Conservation (phyloP, 2,329 filamentous ascomycete genomes). For the Hypoxylon sp. region DNA sequence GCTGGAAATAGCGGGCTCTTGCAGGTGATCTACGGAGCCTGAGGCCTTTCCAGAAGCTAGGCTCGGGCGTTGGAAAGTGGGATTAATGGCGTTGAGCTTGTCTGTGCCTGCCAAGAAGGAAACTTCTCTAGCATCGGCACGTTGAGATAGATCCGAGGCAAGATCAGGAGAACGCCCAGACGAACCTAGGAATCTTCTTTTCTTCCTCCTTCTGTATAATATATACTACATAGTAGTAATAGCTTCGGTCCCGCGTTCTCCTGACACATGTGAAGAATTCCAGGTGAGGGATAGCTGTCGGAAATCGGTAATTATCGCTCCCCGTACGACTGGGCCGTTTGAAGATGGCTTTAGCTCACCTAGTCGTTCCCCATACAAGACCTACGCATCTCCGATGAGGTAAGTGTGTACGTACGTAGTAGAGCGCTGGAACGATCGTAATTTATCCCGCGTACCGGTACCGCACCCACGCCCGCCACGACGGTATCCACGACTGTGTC, state of each 20-base stretch:
- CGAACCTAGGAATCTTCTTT: slow-evolving; percentile 18
- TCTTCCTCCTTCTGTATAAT: no score
- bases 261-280: neutral
- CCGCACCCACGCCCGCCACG: no score
- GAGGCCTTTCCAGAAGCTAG: slow-evolving; percentile 16
- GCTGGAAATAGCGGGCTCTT: slow-evolving; percentile 7
- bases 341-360: no score
- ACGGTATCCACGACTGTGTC: slow-evolving; percentile 13
- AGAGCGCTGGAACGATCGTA: no score
- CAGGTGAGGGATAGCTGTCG: neutral
- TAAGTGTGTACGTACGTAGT: no score
- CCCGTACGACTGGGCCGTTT: neutral
- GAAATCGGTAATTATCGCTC: neutral
- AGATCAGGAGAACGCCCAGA: slow-evolving; percentile 22
- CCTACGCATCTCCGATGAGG: neutral
- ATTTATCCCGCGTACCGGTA: neutral
- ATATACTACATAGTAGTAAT: no score
- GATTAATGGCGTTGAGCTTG: neutral
- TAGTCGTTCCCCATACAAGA: neutral
- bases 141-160: slow-evolving; percentile 24
- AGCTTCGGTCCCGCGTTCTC: neutral
- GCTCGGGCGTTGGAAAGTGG: neutral
- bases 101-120: slow-evolving; percentile 31
- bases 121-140: slow-evolving; percentile 12
- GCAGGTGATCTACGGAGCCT: slow-evolving; percentile 15